phyloP scores from a whole-genome alignment of 2,329 filamentous ascomycete species.

The Daldinia sp. region DNA sequence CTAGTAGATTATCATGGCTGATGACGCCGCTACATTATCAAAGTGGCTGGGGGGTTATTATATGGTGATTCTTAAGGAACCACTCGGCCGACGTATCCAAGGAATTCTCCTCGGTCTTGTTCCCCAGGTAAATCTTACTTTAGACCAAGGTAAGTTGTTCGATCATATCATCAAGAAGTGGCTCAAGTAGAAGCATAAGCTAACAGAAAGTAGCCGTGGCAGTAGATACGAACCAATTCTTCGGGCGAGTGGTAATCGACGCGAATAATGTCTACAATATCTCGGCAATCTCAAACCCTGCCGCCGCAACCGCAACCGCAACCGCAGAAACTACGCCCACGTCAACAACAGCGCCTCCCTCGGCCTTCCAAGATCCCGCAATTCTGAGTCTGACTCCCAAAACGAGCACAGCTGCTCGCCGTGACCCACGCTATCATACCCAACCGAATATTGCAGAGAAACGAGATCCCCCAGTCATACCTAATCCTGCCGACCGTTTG shows the following conservation, averaged over 20 bases:
- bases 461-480: conserved; percentile 41
- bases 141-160: conserved; percentile 35
- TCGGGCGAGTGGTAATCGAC: conserved; percentile 32
- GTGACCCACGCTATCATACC: conserved; percentile 37
- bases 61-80: conserved; percentile 38
- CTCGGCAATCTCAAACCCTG: conserved; percentile 21
- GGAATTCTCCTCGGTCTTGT: conserved; percentile 38
- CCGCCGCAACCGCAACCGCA: conserved; percentile 36
- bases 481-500: conserved; percentile 39
- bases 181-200: background rate
- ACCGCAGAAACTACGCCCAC: conserved; percentile 37
- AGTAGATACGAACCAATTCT: conserved; percentile 31
- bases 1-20: conserved; percentile 4
- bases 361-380: conserved; percentile 78
- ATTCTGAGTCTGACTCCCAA: conserved; percentile 73
- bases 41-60: conserved; percentile 42
- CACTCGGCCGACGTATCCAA: conserved; percentile 35
- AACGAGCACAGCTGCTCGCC: conserved; percentile 46
- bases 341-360: conserved; percentile 42
- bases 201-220: conserved; percentile 30
- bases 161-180: background rate
- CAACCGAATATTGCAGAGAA: conserved; percentile 47
- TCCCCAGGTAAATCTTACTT: conserved; percentile 39
- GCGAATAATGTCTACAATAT: conserved; percentile 44
- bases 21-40: conserved; percentile 20